phyloP scores from a whole-genome alignment of 2,329 filamentous ascomycete genomes.

The Davidsoniella eucalypti region DNA sequence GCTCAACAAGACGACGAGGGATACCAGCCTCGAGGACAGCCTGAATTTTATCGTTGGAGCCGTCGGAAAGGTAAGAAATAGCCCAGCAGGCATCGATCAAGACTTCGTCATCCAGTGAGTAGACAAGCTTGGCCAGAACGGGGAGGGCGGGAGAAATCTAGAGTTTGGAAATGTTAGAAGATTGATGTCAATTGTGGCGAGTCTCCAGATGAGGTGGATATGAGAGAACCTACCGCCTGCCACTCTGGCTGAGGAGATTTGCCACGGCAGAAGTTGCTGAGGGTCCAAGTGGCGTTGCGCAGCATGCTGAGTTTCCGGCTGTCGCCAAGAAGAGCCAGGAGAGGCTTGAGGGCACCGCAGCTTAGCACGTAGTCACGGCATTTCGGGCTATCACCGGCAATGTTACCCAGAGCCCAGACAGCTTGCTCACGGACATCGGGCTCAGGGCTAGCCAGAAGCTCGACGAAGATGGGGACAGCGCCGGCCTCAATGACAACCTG shows the following conservation, averaged over 20 bases:
- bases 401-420: slow-evolving; percentile 96
- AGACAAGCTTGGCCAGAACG: slow-evolving; percentile 91
- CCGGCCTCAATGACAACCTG: slow-evolving; percentile 98
- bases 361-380: slow-evolving; percentile 94
- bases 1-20: slow-evolving; percentile 84
- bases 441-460: slow-evolving; percentile 87
- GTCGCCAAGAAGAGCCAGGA: slow-evolving; percentile 80
- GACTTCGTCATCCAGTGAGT: slow-evolving; percentile 95
- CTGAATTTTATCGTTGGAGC: slow-evolving; percentile 98
- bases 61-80: slow-evolving; percentile 95
- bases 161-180: slow-evolving; percentile 15
- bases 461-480: slow-evolving; percentile 95
- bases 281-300: slow-evolving; percentile 93
- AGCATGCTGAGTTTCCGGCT: slow-evolving; percentile 99
- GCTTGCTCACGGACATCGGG: slow-evolving; percentile 96
- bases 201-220: not conserved
- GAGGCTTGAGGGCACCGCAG: slow-evolving; percentile 77
- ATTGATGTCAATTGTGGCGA: not conserved
- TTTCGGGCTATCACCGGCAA: slow-evolving; percentile 92
- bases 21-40: slow-evolving; percentile 97
- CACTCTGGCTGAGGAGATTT: slow-evolving; percentile 98
- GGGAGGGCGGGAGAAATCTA: slow-evolving; percentile 90
- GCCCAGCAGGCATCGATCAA: slow-evolving; percentile 99
- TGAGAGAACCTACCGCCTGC: slow-evolving; percentile 56
- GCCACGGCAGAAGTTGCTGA: slow-evolving; percentile 99